Base-by-base conservation (phyloP, 768 basidiomycete genomes). In the Auriculariales sp. region DNA sequence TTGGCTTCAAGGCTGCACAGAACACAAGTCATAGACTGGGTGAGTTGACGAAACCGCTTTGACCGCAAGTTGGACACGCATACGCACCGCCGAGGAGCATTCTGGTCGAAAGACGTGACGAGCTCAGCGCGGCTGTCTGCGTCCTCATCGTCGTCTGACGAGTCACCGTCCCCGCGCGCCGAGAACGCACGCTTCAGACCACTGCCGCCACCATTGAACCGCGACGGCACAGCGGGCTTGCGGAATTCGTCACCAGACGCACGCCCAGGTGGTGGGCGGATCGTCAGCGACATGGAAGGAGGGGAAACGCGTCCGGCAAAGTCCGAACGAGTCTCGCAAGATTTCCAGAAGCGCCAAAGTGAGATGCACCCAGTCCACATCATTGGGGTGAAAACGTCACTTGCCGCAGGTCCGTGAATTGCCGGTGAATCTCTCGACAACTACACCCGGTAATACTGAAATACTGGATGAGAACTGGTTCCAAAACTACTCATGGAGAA, bases 1-100 rank as follows among this genome's bases (percentile, higher is more conserved):
- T 72, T 65, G 47, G 61, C 68, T 19, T 7, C 22, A 15, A 19
- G 39, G 6, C 39, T 44, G 22, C 39, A 25, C 39, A 25, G 7
- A 44, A 7, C 35, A n/a, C n/a, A n/a, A n/a, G n/a, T n/a, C n/a
- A n/a, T n/a, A n/a, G n/a, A n/a, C 39, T 44, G 39, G 19, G 39
- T 44, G 39, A 44, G 39, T 44, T 44, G 39, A 12, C 39, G 17
- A 44, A 1, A 36, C n/a, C n/a, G n/a, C n/a, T n/a, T n/a, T n/a
- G n/a, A n/a, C n/a, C n/a, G n/a, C n/a, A n/a, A n/a, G n/a, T n/a
- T n/a, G n/a, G n/a, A n/a, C 22, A 24, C 39, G 19, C 7, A 25
- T 19, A 44, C 39, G 19, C 39, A 44, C 39, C 39, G 39, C 39
- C 39, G 39, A 9, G 22, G 22, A 11, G 22, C 22, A 11, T 44